A percentile compares a stretch with the other conserved stretches of the same genome.
Conservation (phyloP, 371 early-diverging fungal genomes). For the Massospora cicadina region DNA sequence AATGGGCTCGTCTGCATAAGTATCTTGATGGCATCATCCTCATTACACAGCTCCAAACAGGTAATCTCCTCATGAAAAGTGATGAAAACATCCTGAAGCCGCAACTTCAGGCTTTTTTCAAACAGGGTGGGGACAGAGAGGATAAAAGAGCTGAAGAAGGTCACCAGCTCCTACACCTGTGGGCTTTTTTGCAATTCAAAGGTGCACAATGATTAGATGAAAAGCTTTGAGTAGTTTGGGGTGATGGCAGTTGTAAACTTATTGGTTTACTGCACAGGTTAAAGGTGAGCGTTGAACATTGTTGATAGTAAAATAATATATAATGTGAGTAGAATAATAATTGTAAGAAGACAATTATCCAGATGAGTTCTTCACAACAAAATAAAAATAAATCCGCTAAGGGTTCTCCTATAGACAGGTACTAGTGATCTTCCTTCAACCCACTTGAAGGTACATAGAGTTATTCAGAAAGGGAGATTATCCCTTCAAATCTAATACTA, state of each 20-base stretch:
- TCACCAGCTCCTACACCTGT: slow-evolving; percentile 65
- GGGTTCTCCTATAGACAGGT: no score
- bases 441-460: no score
- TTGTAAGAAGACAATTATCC: no score
- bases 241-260: slow-evolving; percentile 48
- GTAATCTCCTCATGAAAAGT: slow-evolving; percentile 72
- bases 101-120: slow-evolving; percentile 63
- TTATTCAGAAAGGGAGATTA: no score
- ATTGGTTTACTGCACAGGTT: no score
- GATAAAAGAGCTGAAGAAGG: slow-evolving; percentile 56
- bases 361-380: no score
- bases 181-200: slow-evolving; percentile 73
- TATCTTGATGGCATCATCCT: slow-evolving; percentile 60
- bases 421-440: no score
- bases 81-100: slow-evolving; percentile 63
- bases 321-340: no score
- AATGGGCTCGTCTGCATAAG: slow-evolving; percentile 65
- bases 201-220: slow-evolving; percentile 32
- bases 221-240: slow-evolving; percentile 40
- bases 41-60: slow-evolving; percentile 44
- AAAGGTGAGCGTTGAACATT: no score
- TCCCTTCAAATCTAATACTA: no score
- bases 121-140: slow-evolving; percentile 48
- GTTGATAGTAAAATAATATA: no score
- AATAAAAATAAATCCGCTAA: no score